Evolutionary conservation across 345 rosid species (phyloP), one percentile per base, ranked within the genome.

Genomic region (Gossypium longicalyx): DNA sequence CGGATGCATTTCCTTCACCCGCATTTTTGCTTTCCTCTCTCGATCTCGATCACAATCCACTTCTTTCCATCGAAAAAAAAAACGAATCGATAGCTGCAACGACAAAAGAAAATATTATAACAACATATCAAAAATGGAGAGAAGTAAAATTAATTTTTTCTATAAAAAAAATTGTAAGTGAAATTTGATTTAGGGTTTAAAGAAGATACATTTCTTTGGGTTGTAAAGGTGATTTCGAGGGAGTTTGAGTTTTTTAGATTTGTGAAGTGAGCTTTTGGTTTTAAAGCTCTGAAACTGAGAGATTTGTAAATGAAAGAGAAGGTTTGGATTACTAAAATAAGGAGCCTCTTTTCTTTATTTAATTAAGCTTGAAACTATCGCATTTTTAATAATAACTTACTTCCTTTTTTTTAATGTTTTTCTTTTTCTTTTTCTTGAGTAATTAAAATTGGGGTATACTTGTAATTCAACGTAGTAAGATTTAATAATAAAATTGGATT

Each of bases 1-100:
- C 3, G 98, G 99, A 83, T 95, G 98, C 82, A 95, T 78, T 83
- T 95, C 99, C 84, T 83, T 95, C 65, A 90, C 94, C 74, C 98
- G 83, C 99, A 95, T 95, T 81, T 77, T 80, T 16, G 41, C 41
- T 57, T 38, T 53, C n/a, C 10, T 51, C 73, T 34, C 1, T 34
- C 34, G 73, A 72, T 78, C 82, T 82, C 78, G 71, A 73, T 82
- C 84, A 76, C 71, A 45, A 41, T n/a, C 45, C 75, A 5, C 41
- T 34, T 34, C 41, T 47, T 1, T 23, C 45, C 83, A 73, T 54
- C 52, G 68, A 29, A 29, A 23, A 60, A 57, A 45, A 58, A 49
- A 62, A 3, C 9, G 54, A 60, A 49, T 48, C 51, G 20, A 19
- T 19, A 54, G 9, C n/a, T 2, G 59, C 41, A 34, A 34, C 7